Conservation (phyloP, 2,329 filamentous ascomycete species). For the Ophiognomonia clavigignenti-juglandacearum region DNA sequence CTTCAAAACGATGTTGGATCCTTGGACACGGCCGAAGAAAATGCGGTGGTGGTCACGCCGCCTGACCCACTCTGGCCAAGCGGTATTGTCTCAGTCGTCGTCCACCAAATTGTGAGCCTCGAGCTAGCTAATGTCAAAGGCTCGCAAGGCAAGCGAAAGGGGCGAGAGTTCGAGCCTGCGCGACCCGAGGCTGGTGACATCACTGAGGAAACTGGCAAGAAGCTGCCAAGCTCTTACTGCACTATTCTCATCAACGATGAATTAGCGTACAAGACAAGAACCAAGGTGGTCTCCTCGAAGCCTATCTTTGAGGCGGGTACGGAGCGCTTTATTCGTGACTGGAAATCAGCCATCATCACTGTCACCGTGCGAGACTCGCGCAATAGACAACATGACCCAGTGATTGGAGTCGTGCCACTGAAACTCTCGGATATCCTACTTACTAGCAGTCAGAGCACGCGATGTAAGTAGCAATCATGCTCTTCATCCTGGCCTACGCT, state of each 20-base stretch:
- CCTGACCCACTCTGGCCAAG: constrained; percentile 96
- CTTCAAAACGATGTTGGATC: constrained; percentile 85
- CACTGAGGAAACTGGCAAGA: constrained; percentile 75
- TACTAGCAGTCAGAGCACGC: constrained; percentile 76
- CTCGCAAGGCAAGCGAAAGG: constrained; percentile 73
- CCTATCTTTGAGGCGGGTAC: constrained; percentile 97
- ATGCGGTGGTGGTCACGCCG: constrained; percentile 83
- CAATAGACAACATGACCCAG: constrained; percentile 88
- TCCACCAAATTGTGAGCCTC: constrained; percentile 93
- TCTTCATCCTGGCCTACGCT: no score
- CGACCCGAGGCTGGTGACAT: constrained; percentile 75
- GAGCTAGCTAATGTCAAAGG: constrained; percentile 90
- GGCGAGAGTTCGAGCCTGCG: constrained; percentile 83
- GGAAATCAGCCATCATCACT: constrained; percentile 82
- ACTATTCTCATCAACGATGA: constrained; percentile 89
- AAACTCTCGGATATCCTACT: constrained; percentile 85
- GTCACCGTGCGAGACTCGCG: constrained; percentile 84
- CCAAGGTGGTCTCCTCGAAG: constrained; percentile 89
- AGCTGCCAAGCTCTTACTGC: constrained; percentile 87
- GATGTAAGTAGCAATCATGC: no score
- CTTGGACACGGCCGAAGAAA: constrained; percentile 68
- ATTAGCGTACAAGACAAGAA: constrained; percentile 83
- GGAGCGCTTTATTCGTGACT: constrained; percentile 88
- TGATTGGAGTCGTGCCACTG: constrained; percentile 85
- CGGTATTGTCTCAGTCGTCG: constrained; percentile 77